These are phyloP conservation scores for Hura crepitans DNA, from an alignment of 441 rosid species.

Conservation along the genomic window DNA sequence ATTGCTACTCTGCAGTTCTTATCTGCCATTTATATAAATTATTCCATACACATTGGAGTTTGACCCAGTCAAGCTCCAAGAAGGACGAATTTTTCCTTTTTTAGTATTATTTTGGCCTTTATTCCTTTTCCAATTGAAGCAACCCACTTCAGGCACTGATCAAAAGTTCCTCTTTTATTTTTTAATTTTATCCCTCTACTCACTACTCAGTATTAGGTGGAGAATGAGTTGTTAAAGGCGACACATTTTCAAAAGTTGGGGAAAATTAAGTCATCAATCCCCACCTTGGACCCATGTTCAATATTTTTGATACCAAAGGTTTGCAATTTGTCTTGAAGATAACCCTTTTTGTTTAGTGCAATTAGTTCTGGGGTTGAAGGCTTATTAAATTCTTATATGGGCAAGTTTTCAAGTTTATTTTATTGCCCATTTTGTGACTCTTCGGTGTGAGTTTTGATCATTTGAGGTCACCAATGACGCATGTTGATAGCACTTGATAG, in stretches of 20 bases:
- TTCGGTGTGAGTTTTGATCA: not conserved
- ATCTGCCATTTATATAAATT: constrained; percentile 8
- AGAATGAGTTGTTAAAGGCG: constrained; percentile 19
- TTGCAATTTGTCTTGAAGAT: constrained; percentile 12
- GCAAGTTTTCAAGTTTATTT: constrained; percentile 6
- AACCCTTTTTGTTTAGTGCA: not conserved
- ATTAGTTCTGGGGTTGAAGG: not conserved
- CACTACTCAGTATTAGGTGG: not conserved
- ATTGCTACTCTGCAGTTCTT: not conserved
- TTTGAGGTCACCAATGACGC: constrained; percentile 12
- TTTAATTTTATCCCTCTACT: not conserved
- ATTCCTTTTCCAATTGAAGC: constrained; percentile 1
- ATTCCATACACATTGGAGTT: constrained; percentile 22
- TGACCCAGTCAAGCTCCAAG: constrained; percentile 13
- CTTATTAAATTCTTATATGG: not conserved
- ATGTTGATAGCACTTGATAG: not conserved
- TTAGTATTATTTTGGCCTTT: not conserved
- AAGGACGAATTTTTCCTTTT: not conserved
- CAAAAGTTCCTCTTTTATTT: not conserved
- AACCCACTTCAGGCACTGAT: constrained; percentile 10
- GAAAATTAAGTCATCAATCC: constrained; percentile 13
- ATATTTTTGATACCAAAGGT: not conserved
- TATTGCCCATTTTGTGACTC: not conserved
- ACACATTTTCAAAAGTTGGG: constrained; percentile 2
- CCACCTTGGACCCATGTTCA: not conserved